Percentiles rank a stretch among this genome's conserved stretches.
Evolutionary conservation across 805 yeast species (phyloP).

Genomic region (Wickerhamomyces silvicola): DNA sequence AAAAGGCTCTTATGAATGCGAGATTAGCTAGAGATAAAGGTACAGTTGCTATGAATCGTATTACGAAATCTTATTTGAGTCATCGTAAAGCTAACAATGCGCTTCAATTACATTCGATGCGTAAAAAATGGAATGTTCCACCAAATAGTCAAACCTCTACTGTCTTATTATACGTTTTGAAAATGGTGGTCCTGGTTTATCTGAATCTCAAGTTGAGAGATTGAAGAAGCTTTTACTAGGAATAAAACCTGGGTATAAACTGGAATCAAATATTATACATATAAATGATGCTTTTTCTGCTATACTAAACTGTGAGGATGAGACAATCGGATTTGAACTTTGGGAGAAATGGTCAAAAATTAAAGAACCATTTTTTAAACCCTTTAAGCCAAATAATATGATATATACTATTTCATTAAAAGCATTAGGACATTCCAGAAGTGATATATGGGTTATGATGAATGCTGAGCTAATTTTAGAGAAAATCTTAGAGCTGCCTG

Average conservation of each 20-base stretch:
- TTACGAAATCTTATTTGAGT: conserved; percentile 43
- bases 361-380: conserved; percentile 12
- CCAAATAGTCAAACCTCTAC: conserved; percentile 43
- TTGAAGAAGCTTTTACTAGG: conserved; percentile 27
- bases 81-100: conserved; percentile 40
- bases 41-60: conserved; percentile 56
- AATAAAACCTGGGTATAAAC: conserved; percentile 21
- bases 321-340: conserved; percentile 31
- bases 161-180: conserved; percentile 27
- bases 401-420: conserved; percentile 26
- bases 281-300: conserved; percentile 42
- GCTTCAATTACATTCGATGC: conserved; percentile 40
- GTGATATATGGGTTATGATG: conserved; percentile 5
- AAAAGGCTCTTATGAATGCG: conserved; percentile 48
- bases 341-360: conserved; percentile 25
- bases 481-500: conserved; percentile 8
- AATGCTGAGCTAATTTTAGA: conserved; percentile 11
- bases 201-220: conserved; percentile 28
- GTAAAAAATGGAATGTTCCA: conserved; percentile 58
- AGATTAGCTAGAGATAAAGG: conserved; percentile 44
- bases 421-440: conserved; percentile 12
- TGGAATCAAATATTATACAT: conserved; percentile 32
- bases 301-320: conserved; percentile 33
- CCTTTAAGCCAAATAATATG: conserved; percentile 25
- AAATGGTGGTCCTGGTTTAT: conserved; percentile 18